Evolutionary conservation across 352 stramenopile genomes (phyloP), one percentile per base, ranked within the genome.

Genomic region (Phytophthora citrophthora): DNA sequence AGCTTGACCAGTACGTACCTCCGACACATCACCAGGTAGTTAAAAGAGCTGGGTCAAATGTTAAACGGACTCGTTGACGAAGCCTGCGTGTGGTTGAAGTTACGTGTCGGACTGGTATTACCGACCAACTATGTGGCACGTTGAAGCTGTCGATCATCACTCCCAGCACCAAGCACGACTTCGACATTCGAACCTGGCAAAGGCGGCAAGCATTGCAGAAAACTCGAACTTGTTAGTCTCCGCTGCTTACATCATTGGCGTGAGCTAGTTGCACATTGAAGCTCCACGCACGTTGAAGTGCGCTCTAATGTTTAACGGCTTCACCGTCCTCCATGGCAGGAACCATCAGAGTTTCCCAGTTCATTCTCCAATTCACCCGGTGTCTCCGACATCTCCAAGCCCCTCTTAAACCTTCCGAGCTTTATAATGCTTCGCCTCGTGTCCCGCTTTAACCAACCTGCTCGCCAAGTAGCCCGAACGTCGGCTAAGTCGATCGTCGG

Each of bases 361-460:
- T 69, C 61, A 69, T 69, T 69, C 39, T 50, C 26, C 61, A 54
- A 46, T 64, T 69, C 39, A 15, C 61, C 45, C 3, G 51, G 39
- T 67, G 45, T 54, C 51, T 20, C 57, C 18, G 52, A 59, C 26
- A 27, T 32, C 27, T 12, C 36, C 58, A 66, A 66, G 58, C 58
- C 53, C 18, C 47, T 38, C 27, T 40, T 11, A 16, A 40, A 13
- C 38, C 13, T 48, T 59, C 39, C 59, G 20, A 41, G 36, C 36
- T 43, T 48, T 44, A 53, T 9, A 23, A 66, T 74, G 61, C 31
- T 74, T 68, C 43, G 73, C 53, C 49, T 65, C 39, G 61, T 68
- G 24, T 62, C 64, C 40, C 61, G 64, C 29, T 61, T 77, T 52
- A 64, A 43, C 41, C 67, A 69, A 26, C 60, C 70, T 9, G 55